Conservation (phyloP, 2,329 filamentous ascomycete species). For the Trichoderma breve region DNA sequence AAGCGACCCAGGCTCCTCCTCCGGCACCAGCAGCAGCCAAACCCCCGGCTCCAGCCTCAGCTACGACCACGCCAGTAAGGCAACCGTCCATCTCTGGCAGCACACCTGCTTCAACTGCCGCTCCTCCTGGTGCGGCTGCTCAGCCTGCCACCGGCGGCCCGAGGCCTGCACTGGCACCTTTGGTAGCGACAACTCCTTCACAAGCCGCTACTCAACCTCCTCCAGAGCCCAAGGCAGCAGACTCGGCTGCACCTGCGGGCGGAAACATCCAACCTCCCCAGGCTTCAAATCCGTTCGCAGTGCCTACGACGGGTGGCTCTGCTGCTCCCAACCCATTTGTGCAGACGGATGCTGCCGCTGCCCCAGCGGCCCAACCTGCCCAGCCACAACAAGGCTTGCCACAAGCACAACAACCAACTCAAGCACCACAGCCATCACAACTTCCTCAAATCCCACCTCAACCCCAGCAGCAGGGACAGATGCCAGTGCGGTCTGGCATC, state of each 20-base stretch:
- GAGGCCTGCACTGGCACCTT: conserved; percentile 21
- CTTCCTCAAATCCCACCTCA: conserved; percentile 24
- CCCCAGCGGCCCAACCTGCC: conserved; percentile 22
- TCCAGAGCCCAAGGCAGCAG: neutral
- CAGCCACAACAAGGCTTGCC: conserved; percentile 18
- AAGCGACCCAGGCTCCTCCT: conserved; percentile 44
- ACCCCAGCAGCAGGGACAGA: conserved; percentile 25
- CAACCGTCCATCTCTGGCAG: conserved; percentile 26
- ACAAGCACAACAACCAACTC: conserved; percentile 23
- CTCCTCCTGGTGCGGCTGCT: conserved; percentile 1
- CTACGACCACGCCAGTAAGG: conserved; percentile 27
- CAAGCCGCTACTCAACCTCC: conserved; percentile 12
- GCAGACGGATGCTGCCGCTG: conserved; percentile 25
- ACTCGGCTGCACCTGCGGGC: neutral
- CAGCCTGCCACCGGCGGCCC: neutral
- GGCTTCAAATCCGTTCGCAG: conserved; percentile 36
- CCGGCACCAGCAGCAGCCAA: conserved; percentile 22
- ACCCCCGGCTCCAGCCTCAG: conserved; percentile 5
- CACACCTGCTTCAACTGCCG: conserved; percentile 11
- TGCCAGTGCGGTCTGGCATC: conserved; percentile 36
- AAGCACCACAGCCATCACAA: conserved; percentile 22
- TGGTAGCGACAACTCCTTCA: neutral
- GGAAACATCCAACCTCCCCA: conserved; percentile 28
- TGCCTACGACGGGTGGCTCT: conserved; percentile 18
- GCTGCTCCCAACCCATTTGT: conserved; percentile 33